Evolutionary conservation across 2,329 filamentous ascomycete species (phyloP).

Genomic region (Trichoderma asperellum): DNA sequence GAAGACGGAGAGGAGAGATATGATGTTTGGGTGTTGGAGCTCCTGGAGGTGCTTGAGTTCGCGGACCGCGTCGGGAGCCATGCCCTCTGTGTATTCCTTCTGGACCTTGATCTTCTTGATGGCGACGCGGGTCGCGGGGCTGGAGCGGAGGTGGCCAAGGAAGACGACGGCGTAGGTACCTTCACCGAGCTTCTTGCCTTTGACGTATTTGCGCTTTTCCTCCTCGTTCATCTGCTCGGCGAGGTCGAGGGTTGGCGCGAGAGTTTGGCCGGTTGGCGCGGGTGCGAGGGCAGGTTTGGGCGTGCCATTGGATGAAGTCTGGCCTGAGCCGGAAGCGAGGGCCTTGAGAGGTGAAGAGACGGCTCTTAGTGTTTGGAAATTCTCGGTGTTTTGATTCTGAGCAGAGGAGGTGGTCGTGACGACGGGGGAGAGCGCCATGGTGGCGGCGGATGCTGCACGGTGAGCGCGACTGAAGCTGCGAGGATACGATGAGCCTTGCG

Average conservation of each 20-base stretch:
- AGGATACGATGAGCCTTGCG: background rate
- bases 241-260: constrained; percentile 56
- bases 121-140: constrained; percentile 77
- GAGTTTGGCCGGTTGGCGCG: constrained; percentile 35
- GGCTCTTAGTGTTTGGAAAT: constrained; percentile 40
- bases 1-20: constrained; percentile 89
- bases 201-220: constrained; percentile 86
- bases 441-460: constrained; percentile 22
- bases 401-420: constrained; percentile 39
- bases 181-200: constrained; percentile 92
- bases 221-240: constrained; percentile 82
- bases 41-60: constrained; percentile 96
- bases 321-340: constrained; percentile 43
- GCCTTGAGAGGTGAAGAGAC: constrained; percentile 52
- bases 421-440: constrained; percentile 54
- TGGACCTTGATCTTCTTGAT: constrained; percentile 93
- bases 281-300: constrained; percentile 43
- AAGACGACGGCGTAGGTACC: constrained; percentile 98
- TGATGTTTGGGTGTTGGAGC: constrained; percentile 92
- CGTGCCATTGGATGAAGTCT: constrained; percentile 52
- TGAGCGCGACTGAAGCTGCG: background rate
- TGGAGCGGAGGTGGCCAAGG: constrained; percentile 75
- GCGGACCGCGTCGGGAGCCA: constrained; percentile 91
- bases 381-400: constrained; percentile 42
- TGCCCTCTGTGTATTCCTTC: constrained; percentile 84